These are phyloP conservation scores for Sphagnum magellanicum DNA, from an alignment of 228 moss, liverwort and hornwort species.

Conservation along the genomic window DNA sequence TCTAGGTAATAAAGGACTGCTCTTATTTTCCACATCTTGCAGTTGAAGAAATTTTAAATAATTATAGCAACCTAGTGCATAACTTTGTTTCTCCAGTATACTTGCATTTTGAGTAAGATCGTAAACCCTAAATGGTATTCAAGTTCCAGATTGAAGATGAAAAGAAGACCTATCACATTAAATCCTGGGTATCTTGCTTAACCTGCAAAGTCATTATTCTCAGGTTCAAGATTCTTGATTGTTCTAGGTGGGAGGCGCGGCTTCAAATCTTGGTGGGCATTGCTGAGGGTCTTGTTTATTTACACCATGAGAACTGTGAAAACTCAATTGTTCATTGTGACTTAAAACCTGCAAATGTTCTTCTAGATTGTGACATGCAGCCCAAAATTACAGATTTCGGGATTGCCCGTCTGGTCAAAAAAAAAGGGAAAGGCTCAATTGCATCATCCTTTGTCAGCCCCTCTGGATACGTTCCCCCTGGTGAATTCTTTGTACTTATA, in stretches of 20 bases:
- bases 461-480: conserved; percentile 45
- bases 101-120: background rate
- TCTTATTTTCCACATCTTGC: background rate
- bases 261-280: conserved; percentile 46
- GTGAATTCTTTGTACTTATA: conserved; percentile 8
- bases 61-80: background rate
- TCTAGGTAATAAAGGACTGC: too few relatives aligned
- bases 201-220: background rate
- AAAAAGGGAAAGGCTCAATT: conserved; percentile 22
- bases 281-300: conserved; percentile 32
- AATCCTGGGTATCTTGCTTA: background rate
- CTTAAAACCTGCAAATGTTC: conserved; percentile 38
- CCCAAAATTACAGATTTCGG: conserved; percentile 46
- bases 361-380: conserved; percentile 52
- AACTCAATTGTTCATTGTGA: conserved; percentile 42
- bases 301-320: conserved; percentile 44
- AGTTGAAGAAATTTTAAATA: background rate
- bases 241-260: conserved; percentile 37
- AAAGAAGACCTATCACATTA: background rate
- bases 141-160: background rate
- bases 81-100: background rate
- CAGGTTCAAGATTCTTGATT: background rate
- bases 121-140: background rate
- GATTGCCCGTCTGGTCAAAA: conserved; percentile 28
- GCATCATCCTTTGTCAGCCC: conserved; percentile 32